These are phyloP conservation scores for Cerrena zonata DNA, from an alignment of 1,284 basidiomycete species.

Conservation along the genomic window DNA sequence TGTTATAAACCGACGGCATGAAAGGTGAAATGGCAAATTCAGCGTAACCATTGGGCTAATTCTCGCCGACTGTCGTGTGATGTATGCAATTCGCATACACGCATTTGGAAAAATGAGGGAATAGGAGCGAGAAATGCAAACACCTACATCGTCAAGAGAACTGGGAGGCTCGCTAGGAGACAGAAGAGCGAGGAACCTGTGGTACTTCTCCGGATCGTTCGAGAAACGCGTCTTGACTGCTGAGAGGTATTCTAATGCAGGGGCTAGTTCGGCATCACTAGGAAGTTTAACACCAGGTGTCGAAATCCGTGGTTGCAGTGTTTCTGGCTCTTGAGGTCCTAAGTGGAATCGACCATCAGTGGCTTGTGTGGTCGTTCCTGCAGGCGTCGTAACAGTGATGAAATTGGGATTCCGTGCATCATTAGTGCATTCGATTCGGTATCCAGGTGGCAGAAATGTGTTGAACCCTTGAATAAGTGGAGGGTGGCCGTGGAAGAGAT, in stretches of 20 bases:
- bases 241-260: constrained; percentile 93
- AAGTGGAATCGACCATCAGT: constrained; percentile 79
- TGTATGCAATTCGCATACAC: constrained; percentile 35
- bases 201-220: constrained; percentile 91
- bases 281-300: constrained; percentile 28
- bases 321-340: constrained; percentile 96
- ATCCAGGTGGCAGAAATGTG: constrained; percentile 92
- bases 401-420: constrained; percentile 54
- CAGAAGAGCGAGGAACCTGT: constrained; percentile 95
- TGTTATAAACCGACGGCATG: too few species aligned
- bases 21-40: too few species aligned
- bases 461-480: constrained; percentile 95
- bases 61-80: too few species aligned
- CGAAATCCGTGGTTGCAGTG: constrained; percentile 36
- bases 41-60: too few species aligned
- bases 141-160: constrained; percentile 81
- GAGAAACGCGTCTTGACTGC: constrained; percentile 88
- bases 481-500: constrained; percentile 88
- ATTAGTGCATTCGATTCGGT: constrained; percentile 79
- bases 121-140: too few species aligned
- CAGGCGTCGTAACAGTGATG: constrained; percentile 87
- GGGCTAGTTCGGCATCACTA: constrained; percentile 34
- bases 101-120: constrained; percentile 88
- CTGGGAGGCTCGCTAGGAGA: constrained; percentile 92
- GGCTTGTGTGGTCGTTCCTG: constrained; percentile 36